Percentiles rank a stretch among this genome's conserved stretches.
These are phyloP conservation scores for Umbelopsis ramanniana DNA, from an alignment of 192 early-diverging fungal genomes.

Conservation along the genomic window DNA sequence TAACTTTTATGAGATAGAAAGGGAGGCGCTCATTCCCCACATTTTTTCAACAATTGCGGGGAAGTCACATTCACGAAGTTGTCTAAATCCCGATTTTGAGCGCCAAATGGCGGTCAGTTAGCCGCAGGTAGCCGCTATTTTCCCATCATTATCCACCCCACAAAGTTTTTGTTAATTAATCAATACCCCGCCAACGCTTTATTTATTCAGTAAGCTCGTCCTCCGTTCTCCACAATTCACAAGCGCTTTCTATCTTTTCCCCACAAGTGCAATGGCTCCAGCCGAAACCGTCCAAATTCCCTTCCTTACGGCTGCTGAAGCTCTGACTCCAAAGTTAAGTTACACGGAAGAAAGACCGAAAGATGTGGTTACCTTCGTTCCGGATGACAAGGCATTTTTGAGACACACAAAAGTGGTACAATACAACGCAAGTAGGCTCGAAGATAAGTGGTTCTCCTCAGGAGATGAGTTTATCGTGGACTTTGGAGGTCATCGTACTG, in stretches of 20 bases:
- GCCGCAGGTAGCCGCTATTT: slow-evolving; percentile 4
- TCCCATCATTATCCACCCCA: background rate
- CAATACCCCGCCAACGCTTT: background rate
- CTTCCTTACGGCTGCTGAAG: slow-evolving; percentile 7
- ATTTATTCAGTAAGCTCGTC: background rate
- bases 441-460: background rate
- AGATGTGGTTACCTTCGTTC: slow-evolving; percentile 11
- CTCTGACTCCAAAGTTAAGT: background rate
- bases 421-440: background rate
- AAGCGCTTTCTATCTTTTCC: background rate
- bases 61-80: background rate
- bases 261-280: background rate
- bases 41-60: background rate
- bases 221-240: too few relatives aligned
- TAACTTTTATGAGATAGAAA: background rate
- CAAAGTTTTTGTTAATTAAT: background rate
- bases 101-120: background rate
- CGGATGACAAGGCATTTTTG: background rate
- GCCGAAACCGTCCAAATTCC: background rate
- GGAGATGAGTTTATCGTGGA: slow-evolving; percentile 2
- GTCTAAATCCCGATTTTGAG: background rate
- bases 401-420: background rate
- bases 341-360: background rate
- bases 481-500: slow-evolving; percentile 13
- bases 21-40: slow-evolving; percentile 3